Evolutionary conservation across 2,329 filamentous ascomycete genomes (phyloP), one percentile per base, ranked within the genome.

Genomic region (Sporothrix sp.): DNA sequence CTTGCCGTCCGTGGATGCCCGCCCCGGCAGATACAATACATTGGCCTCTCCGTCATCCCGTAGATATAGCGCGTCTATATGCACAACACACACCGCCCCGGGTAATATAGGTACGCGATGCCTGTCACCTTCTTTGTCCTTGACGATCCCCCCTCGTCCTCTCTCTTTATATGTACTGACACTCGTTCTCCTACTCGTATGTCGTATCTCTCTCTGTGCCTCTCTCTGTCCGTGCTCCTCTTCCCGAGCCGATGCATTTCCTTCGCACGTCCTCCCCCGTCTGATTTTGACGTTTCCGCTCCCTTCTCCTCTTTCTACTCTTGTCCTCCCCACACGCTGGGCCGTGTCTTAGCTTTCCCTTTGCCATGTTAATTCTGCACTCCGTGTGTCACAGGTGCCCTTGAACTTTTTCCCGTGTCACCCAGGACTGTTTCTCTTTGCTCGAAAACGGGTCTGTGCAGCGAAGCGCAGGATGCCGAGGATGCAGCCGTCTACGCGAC

Each of bases 11-110:
- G 20, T 49, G 36, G 36, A 49, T 25, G 21, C 20, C 46, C 44
- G 32, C 35, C 10, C 46, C 46, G 46, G 46, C 46, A 49, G 46
- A 42, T 49, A 49, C 27, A 28, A 21, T 49, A 49, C 37, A 35
- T 25, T 3, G 3, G 25, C 46, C 11, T 28, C 27, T 11, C 28
- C 27, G 14, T 35, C 28, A 14, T 27, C 37, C 36, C 36, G 36
- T 49, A 49, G 13, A 18, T 33, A 49, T 42, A 42, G 28, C 46
- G 14, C 14, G 13, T 7, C 11, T n/a, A 13, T 20, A 16, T 33
- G 28, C 30, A 42, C 18, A 28, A 35, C 20, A 35, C 37, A 18
- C 46, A 49, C 37, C 46, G 10, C 14, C 2, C 21, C 11, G 14
- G 38, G 18, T 35, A 14, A 39, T 40, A 49, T 40, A 49, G 46